phyloP scores from a whole-genome alignment of 768 basidiomycete genomes.

The Lepiota brunneoincarnata region DNA sequence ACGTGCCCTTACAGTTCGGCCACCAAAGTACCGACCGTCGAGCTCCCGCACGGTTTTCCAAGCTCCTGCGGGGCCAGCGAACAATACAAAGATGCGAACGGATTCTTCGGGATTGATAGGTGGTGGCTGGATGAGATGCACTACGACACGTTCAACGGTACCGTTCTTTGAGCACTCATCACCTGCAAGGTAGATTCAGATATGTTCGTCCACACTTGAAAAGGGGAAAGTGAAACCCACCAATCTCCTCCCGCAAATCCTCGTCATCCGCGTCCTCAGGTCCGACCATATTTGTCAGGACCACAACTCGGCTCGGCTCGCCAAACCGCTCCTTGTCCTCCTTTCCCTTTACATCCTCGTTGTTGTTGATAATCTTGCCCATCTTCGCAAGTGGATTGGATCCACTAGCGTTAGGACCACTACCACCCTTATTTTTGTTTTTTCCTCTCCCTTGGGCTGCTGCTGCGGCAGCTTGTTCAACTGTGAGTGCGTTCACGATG shows the following conservation, averaged over 20 bases:
- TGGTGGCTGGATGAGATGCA: conserved; percentile 73
- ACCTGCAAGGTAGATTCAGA: conserved; percentile 40
- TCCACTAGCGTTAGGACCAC: conserved; percentile 30
- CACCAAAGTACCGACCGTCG: conserved; percentile 91
- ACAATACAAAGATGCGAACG: conserved; percentile 88
- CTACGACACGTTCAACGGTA: conserved; percentile 84
- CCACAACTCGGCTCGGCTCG: conserved; percentile 85
- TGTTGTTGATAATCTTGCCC: conserved; percentile 89
- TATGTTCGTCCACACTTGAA: background rate
- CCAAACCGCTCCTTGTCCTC: conserved; percentile 84
- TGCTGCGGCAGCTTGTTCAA: conserved; percentile 56
- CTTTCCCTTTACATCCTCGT: conserved; percentile 74
- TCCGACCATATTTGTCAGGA: conserved; percentile 88
- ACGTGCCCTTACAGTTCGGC: conserved; percentile 75
- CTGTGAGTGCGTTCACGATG: conserved; percentile 84
- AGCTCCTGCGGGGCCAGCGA: conserved; percentile 88
- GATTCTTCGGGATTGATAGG: conserved; percentile 71
- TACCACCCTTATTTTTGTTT: conserved; percentile 33
- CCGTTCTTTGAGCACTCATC: conserved; percentile 91
- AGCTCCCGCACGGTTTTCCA: conserved; percentile 95
- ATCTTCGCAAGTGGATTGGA: conserved; percentile 47
- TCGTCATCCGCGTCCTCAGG: conserved; percentile 82
- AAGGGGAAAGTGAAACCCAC: conserved; percentile 35
- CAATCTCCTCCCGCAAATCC: conserved; percentile 85
- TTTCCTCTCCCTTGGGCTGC: conserved; percentile 27